Evolutionary conservation across 2,329 filamentous ascomycete species (phyloP).

Genomic region (Sclerotinia glacialis): DNA sequence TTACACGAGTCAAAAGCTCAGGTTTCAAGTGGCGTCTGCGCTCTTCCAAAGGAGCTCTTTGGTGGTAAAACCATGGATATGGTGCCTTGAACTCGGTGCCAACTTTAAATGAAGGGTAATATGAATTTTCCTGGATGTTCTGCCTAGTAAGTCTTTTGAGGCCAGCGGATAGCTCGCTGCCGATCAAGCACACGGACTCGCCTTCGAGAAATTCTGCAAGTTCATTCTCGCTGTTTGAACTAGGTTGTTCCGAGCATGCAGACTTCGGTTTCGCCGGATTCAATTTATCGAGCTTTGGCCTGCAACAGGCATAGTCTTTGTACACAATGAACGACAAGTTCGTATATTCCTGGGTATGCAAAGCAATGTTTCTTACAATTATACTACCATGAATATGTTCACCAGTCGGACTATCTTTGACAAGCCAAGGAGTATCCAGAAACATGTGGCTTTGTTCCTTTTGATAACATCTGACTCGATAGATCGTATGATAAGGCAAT

Average conservation of each 20-base stretch:
- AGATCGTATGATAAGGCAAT: conserved; percentile 21
- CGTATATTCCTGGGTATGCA: conserved; percentile 13
- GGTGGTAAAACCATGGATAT: conserved; percentile 22
- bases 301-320: conserved; percentile 18
- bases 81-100: conserved; percentile 20
- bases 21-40: conserved; percentile 20
- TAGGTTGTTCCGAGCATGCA: background rate
- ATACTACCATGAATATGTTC: conserved; percentile 19
- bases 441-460: conserved; percentile 9
- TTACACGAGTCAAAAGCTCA: conserved; percentile 19
- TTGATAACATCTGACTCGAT: conserved; percentile 18
- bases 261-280: background rate
- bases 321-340: conserved; percentile 20
- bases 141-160: conserved; percentile 21
- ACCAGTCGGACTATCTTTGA: background rate
- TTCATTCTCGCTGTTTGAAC: background rate
- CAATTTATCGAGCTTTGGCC: background rate
- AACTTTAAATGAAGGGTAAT: conserved; percentile 21
- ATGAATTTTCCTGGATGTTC: conserved; percentile 20
- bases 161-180: conserved; percentile 18
- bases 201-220: conserved; percentile 1
- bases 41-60: conserved; percentile 20
- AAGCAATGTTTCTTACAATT: conserved; percentile 13
- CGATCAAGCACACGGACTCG: conserved; percentile 17
- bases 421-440: conserved; percentile 19